A percentile compares a stretch with the other conserved stretches of the same genome.
These are phyloP conservation scores for Grigorovia jiainica DNA, from an alignment of 805 yeast species.

Conservation along the genomic window DNA sequence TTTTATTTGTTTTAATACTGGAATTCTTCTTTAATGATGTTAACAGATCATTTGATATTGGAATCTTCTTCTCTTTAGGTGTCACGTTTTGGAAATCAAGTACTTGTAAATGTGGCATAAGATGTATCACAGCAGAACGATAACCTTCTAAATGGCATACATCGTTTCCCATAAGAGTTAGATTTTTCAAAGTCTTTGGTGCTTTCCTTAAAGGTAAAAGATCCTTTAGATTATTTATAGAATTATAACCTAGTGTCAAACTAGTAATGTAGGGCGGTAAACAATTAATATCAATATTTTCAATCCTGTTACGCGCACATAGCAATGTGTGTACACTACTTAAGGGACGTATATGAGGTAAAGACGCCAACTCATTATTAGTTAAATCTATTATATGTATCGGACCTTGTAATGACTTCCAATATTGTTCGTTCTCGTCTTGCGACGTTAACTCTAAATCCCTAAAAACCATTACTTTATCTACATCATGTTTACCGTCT, in stretches of 20 bases:
- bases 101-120: constrained; percentile 51
- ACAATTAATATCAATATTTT: constrained; percentile 30
- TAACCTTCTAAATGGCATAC: constrained; percentile 43
- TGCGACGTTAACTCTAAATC: constrained; percentile 25
- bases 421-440: background rate
- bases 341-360: constrained; percentile 41
- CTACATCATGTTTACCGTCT: constrained; percentile 20
- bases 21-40: background rate
- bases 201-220: constrained; percentile 34
- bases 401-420: constrained; percentile 20
- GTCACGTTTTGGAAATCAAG: constrained; percentile 58
- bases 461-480: constrained; percentile 21
- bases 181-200: constrained; percentile 35
- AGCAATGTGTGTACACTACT: constrained; percentile 41
- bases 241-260: constrained; percentile 42
- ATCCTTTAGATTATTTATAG: constrained; percentile 40
- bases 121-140: constrained; percentile 49
- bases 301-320: constrained; percentile 53
- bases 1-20: background rate
- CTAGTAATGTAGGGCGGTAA: constrained; percentile 32
- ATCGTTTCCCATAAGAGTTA: constrained; percentile 53
- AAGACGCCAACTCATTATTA: constrained; percentile 54
- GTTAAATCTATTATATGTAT: constrained; percentile 61
- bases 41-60: background rate
- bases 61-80: constrained; percentile 35